phyloP scores from a whole-genome alignment of 257 asterid genomes.

The Knoxia roxburghii region DNA sequence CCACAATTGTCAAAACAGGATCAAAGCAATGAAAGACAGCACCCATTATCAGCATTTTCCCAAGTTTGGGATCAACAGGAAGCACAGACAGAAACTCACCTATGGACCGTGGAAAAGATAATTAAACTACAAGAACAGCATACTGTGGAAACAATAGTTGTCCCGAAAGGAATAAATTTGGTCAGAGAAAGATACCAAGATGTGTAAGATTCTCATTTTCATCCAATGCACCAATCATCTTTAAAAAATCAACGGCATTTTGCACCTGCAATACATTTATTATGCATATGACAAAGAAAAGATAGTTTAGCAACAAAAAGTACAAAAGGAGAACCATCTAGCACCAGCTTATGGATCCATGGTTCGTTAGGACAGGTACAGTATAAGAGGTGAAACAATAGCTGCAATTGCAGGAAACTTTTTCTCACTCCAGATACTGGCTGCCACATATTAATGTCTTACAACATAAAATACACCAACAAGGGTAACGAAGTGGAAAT shows the following conservation, averaged over 20 bases:
- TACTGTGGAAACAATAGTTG: neutral
- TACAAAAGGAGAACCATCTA: neutral
- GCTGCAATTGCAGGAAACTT: neutral
- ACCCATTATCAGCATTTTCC: constrained; percentile 97
- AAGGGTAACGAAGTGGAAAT: neutral
- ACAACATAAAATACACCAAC: neutral
- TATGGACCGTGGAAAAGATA: constrained; percentile 23
- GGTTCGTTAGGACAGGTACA: neutral
- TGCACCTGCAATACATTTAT: constrained; percentile 60
- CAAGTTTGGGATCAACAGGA: constrained; percentile 98
- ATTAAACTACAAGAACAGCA: constrained; percentile 1
- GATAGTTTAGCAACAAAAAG: neutral
- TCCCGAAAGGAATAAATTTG: constrained; percentile 12
- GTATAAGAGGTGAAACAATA: neutral
- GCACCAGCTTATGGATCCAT: neutral
- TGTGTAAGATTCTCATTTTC: constrained; percentile 88
- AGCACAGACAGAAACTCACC: constrained; percentile 84
- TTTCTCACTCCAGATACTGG: neutral
- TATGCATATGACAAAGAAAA: neutral
- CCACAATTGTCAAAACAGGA: constrained; percentile 86
- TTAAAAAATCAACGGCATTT: constrained; percentile 92
- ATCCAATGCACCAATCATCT: constrained; percentile 95
- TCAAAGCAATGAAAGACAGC: constrained; percentile 87
- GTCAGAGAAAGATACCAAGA: constrained; percentile 56
- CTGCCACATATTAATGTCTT: neutral